Conservation (phyloP, 495 filamentous ascomycete genomes). For the Cryomyces antarcticus region DNA sequence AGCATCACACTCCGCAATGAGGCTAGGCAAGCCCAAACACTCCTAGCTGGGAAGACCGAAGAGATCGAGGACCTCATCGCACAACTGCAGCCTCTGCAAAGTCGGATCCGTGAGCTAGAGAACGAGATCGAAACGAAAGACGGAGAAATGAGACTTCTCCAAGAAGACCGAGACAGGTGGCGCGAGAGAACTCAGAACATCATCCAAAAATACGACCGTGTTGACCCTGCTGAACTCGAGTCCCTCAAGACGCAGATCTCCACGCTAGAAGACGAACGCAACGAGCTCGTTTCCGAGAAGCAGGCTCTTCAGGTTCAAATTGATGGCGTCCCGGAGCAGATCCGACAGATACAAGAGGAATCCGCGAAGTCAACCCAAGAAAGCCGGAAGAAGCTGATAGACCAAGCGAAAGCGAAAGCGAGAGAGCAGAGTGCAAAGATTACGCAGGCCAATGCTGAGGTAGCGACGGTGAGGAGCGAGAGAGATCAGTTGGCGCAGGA, state of each 20-base stretch:
- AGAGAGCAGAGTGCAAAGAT: constrained; percentile 30
- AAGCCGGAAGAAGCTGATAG: constrained; percentile 30
- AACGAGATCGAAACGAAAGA: constrained; percentile 58
- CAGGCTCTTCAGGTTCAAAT: constrained; percentile 36
- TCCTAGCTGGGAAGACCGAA: constrained; percentile 50
- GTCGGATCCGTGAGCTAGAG: constrained; percentile 58
- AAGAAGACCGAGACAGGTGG: constrained; percentile 77
- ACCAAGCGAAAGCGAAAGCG: constrained; percentile 39
- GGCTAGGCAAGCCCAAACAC: constrained; percentile 51
- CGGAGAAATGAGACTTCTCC: constrained; percentile 64
- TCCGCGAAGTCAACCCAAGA: constrained; percentile 6
- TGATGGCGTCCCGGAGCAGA: constrained; percentile 27
- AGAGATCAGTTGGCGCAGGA: constrained; percentile 15
- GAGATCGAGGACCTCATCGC: constrained; percentile 53
- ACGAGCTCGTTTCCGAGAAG: constrained; percentile 38
- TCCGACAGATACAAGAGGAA: constrained; percentile 28
- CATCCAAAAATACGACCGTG: constrained; percentile 82
- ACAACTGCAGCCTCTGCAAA: constrained; percentile 65
- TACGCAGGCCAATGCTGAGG: constrained; percentile 26
- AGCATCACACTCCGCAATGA: constrained; percentile 73
- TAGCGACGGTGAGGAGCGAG: constrained; percentile 26
- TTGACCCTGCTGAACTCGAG: constrained; percentile 82
- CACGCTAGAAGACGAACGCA: constrained; percentile 47
- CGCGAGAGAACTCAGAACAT: constrained; percentile 88
- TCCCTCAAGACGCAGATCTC: constrained; percentile 52